phyloP scores from a whole-genome alignment of 352 stramenopile genomes.

The Phytopythium oedochilum region DNA sequence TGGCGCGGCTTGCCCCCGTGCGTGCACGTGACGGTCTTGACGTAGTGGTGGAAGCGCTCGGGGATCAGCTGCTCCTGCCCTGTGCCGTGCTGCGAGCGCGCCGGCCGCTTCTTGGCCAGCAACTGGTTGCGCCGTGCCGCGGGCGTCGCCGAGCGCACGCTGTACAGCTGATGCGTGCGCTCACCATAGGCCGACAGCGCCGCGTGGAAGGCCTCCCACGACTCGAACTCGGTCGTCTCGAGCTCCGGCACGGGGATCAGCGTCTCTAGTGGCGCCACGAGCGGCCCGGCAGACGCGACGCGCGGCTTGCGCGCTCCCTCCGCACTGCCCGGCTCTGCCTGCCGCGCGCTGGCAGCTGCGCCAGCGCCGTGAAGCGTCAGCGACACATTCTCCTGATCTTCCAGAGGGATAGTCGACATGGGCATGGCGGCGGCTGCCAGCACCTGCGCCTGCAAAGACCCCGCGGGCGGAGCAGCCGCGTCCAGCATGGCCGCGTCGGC shows the following conservation, averaged over 20 bases:
- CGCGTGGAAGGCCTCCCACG: conserved; percentile 24
- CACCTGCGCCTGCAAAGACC: conserved; percentile 5
- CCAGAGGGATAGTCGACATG: too few species aligned
- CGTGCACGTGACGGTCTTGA: conserved; percentile 29
- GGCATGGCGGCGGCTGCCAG: background rate
- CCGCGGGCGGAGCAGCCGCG: background rate
- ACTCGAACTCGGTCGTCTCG: conserved; percentile 15
- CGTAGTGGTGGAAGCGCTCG: conserved; percentile 25
- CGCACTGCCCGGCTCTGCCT: background rate
- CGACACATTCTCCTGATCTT: background rate
- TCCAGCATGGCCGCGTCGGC: conserved; percentile 7
- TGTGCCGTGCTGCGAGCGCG: conserved; percentile 2
- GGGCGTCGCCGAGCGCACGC: conserved; percentile 22
- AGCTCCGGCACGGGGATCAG: conserved; percentile 15
- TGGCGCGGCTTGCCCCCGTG: conserved; percentile 24
- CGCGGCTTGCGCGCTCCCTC: background rate
- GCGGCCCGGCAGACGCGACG: background rate
- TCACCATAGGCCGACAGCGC: conserved; percentile 15
- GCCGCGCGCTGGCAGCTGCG: background rate
- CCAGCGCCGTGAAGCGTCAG: background rate
- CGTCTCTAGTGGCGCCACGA: conserved; percentile 15
- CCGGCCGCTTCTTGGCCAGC: conserved; percentile 14
- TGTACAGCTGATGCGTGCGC: conserved; percentile 26
- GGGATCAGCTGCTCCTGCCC: conserved; percentile 13
- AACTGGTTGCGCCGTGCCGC: conserved; percentile 17